phyloP scores from a whole-genome alignment of 768 basidiomycete species.

The Mycena rosella region DNA sequence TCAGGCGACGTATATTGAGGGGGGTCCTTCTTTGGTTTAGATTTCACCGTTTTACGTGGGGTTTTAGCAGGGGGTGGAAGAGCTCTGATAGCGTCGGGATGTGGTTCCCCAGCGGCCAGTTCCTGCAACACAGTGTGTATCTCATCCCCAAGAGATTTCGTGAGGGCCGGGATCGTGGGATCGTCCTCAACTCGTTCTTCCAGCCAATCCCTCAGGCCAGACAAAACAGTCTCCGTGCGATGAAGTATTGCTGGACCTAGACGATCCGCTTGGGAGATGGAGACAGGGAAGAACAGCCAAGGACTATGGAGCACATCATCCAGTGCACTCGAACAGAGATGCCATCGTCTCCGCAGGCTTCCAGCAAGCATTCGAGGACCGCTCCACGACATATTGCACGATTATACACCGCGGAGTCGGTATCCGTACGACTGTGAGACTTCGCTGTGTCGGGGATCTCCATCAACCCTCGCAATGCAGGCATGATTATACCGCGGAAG shows the following conservation, averaged over 20 bases:
- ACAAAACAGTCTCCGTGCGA: background rate
- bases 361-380: background rate
- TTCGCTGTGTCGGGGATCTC: too few relatives aligned
- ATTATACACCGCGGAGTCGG: background rate
- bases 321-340: background rate
- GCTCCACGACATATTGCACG: conserved; percentile 6
- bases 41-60: too few relatives aligned
- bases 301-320: background rate
- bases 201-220: background rate
- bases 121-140: background rate
- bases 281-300: too few relatives aligned
- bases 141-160: background rate
- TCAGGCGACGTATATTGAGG: background rate
- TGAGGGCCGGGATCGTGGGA: background rate
- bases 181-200: background rate
- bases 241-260: background rate
- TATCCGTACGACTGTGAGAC: too few relatives aligned
- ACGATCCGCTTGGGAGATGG: background rate
- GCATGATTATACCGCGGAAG: background rate
- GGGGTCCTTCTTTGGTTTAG: too few relatives aligned
- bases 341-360: conserved; percentile 1
- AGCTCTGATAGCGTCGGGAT: too few relatives aligned
- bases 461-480: background rate
- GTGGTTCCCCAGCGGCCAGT: background rate
- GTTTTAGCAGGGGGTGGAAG: too few relatives aligned